phyloP scores from a whole-genome alignment of 23 red algal species.

The Gracilaria vermiculophylla region DNA sequence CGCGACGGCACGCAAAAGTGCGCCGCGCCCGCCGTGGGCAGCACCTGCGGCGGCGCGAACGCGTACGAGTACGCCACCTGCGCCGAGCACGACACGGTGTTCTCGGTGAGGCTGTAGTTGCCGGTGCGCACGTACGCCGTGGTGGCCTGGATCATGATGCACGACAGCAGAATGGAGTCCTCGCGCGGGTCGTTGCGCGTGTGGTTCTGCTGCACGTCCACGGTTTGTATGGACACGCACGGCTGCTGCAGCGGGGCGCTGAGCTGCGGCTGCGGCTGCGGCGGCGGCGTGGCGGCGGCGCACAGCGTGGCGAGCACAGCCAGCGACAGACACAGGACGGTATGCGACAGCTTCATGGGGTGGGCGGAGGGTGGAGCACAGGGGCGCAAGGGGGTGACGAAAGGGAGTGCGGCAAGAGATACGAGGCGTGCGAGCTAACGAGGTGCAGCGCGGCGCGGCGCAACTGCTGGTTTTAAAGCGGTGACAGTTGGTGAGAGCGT shows the following conservation, averaged over 20 bases:
- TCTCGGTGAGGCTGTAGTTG: constrained; percentile 11
- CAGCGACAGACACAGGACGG: not conserved
- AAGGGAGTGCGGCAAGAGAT: too few relatives aligned
- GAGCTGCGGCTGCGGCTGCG: not conserved
- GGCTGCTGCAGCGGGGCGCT: too few relatives aligned
- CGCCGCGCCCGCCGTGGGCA: not conserved
- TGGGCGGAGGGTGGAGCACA: not conserved
- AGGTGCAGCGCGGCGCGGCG: too few relatives aligned
- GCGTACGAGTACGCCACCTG: constrained; percentile 5
- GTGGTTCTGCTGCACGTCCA: not conserved
- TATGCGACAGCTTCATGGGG: not conserved
- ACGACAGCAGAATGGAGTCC: not conserved
- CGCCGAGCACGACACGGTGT: constrained; percentile 2
- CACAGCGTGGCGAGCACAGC: not conserved
- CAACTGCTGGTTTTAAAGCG: too few relatives aligned
- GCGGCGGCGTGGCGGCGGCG: not conserved
- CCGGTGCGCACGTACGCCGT: not conserved
- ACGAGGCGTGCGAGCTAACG: not conserved
- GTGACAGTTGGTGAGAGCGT: too few relatives aligned
- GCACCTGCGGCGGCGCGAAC: not conserved
- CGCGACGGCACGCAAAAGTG: not conserved
- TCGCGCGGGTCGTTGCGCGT: not conserved
- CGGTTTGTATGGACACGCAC: constrained; percentile 5
- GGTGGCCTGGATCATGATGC: not conserved
- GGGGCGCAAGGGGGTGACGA: too few relatives aligned